Evolutionary conservation across 306 rosid species (phyloP).

Genomic region (Castanospermum australe): DNA sequence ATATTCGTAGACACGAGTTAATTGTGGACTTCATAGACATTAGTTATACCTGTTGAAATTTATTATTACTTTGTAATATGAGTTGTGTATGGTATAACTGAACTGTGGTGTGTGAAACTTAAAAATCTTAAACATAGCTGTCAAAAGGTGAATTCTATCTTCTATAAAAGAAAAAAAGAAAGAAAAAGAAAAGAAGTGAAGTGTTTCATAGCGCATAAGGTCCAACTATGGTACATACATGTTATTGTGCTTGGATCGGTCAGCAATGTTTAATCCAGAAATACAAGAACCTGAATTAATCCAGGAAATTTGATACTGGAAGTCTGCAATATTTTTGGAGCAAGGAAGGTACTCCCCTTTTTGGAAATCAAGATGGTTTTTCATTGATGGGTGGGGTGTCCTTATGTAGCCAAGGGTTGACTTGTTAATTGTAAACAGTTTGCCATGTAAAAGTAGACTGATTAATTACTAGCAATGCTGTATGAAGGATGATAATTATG

Average conservation of each 20-base stretch:
- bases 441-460: conserved; percentile 6
- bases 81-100: background rate
- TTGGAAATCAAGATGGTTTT: conserved; percentile 3
- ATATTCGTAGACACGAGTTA: background rate
- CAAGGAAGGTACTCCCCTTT: too few relatives aligned
- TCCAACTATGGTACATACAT: too few relatives aligned
- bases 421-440: background rate
- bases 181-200: too few relatives aligned
- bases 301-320: too few relatives aligned
- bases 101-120: background rate
- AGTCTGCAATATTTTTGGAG: too few relatives aligned
- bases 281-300: too few relatives aligned
- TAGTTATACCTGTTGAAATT: background rate
- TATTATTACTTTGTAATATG: background rate
- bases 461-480: background rate
- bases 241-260: too few relatives aligned
- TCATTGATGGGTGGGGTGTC: too few relatives aligned
- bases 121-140: background rate
- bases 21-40: background rate
- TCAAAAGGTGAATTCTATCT: too few relatives aligned
- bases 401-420: background rate
- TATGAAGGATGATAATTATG: background rate
- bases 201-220: too few relatives aligned
- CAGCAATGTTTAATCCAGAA: too few relatives aligned
- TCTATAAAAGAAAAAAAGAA: too few relatives aligned